Percentiles rank a stretch among this genome's conserved stretches.
phyloP scores from a whole-genome alignment of 768 basidiomycete species.

The Amanita muscaria region DNA sequence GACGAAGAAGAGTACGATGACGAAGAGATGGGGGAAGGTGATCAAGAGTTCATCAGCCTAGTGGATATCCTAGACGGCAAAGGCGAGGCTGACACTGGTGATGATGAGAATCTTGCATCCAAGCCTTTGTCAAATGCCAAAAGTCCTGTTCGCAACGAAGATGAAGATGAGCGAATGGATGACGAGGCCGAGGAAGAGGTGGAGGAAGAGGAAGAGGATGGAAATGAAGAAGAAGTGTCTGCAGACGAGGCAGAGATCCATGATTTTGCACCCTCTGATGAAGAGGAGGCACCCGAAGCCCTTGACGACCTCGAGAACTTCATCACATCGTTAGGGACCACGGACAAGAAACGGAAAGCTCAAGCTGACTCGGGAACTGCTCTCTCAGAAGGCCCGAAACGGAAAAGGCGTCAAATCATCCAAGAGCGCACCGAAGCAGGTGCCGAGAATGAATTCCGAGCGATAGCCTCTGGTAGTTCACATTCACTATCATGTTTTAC shows the following conservation, averaged over 20 bases:
- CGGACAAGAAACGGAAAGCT: conserved; percentile 63
- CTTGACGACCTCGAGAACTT: conserved; percentile 66
- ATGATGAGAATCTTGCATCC: conserved; percentile 22
- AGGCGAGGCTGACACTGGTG: conserved; percentile 36
- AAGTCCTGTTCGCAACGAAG: not conserved
- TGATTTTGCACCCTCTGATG: conserved; percentile 39
- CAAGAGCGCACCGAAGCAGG: conserved; percentile 73
- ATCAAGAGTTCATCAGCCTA: conserved; percentile 53
- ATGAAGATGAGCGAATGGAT: not conserved
- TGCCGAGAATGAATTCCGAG: conserved; percentile 73
- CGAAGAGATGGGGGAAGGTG: conserved; percentile 39
- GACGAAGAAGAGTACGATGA: conserved; percentile 33
- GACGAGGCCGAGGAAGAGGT: conserved; percentile 22
- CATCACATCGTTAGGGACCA: conserved; percentile 56
- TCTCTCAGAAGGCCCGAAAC: conserved; percentile 18
- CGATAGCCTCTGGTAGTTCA: conserved; percentile 37
- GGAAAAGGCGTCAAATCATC: conserved; percentile 51
- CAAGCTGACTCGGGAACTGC: conserved; percentile 26
- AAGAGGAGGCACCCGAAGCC: conserved; percentile 45
- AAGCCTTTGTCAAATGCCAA: conserved; percentile 7
- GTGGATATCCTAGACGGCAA: conserved; percentile 61
- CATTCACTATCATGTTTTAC: conserved; percentile 1
- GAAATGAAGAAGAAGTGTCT: conserved; percentile 27
- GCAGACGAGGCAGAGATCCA: conserved; percentile 39
- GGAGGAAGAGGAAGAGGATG: conserved; percentile 27